Conservation (phyloP, 2,329 filamentous ascomycete genomes). For the Camillea tinctor region DNA sequence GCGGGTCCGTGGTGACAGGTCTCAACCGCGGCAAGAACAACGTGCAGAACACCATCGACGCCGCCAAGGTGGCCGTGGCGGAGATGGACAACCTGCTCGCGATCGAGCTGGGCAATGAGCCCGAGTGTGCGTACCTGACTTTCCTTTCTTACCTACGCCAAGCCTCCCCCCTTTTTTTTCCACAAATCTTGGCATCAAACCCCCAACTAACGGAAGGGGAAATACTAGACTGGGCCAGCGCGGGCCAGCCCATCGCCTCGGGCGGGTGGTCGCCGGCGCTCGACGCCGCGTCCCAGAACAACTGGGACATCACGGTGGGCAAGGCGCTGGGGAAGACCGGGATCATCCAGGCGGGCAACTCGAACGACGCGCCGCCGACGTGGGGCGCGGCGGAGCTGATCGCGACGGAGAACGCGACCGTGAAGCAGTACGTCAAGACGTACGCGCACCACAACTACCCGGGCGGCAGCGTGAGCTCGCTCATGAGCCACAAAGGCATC, state of each 20-base stretch:
- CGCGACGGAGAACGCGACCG: constrained; percentile 36
- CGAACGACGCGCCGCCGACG: constrained; percentile 34
- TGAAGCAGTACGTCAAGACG: constrained; percentile 38
- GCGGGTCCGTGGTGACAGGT: constrained; percentile 49
- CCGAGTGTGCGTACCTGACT: constrained; percentile 44
- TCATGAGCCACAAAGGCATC: constrained; percentile 46
- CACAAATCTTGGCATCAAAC: too few relatives aligned
- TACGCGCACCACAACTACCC: constrained; percentile 52
- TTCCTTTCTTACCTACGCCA: background rate
- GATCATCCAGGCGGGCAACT: constrained; percentile 43
- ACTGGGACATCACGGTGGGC: constrained; percentile 38
- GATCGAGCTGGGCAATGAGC: constrained; percentile 58
- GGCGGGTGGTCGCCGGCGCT: constrained; percentile 37
- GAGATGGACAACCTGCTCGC: constrained; percentile 50
- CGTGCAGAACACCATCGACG: constrained; percentile 52
- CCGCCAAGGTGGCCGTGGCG: constrained; percentile 44
- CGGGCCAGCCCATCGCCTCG: constrained; percentile 38
- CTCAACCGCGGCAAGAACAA: constrained; percentile 54
- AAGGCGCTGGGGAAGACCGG: constrained; percentile 31
- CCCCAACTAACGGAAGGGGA: background rate
- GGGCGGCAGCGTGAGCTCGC: constrained; percentile 38
- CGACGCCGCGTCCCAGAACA: constrained; percentile 39
- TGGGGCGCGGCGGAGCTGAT: constrained; percentile 42
- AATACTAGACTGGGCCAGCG: constrained; percentile 38
- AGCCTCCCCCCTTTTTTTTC: background rate